These are phyloP conservation scores for Phytophthora quininea DNA, from an alignment of 352 stramenopile species.

Conservation along the genomic window DNA sequence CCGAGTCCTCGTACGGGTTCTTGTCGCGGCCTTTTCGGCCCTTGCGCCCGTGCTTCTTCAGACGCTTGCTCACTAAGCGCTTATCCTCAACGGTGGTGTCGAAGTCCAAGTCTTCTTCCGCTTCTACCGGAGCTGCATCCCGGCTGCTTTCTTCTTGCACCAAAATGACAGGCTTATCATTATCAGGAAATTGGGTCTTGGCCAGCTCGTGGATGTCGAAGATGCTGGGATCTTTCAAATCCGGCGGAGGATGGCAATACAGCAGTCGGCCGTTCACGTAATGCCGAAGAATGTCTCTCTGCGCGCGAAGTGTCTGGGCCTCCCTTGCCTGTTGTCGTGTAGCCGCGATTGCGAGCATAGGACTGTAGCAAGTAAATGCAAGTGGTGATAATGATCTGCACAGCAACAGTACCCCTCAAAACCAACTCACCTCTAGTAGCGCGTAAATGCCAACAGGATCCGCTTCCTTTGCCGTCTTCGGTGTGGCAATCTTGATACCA, in stretches of 20 bases:
- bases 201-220: slow-evolving; percentile 84
- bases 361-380: slow-evolving; percentile 36
- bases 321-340: slow-evolving; percentile 94
- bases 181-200: slow-evolving; percentile 60
- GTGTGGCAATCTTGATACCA: slow-evolving; percentile 91
- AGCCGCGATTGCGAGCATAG: slow-evolving; percentile 88
- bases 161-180: slow-evolving; percentile 26
- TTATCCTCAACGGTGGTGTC: slow-evolving; percentile 80
- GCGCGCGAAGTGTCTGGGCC: slow-evolving; percentile 95
- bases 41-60: slow-evolving; percentile 97
- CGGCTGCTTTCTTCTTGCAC: slow-evolving; percentile 21
- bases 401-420: background rate
- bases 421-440: slow-evolving; percentile 61
- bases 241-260: slow-evolving; percentile 96
- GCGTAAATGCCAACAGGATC: slow-evolving; percentile 82
- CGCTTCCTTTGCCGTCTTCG: slow-evolving; percentile 72
- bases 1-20: slow-evolving; percentile 95
- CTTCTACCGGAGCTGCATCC: background rate
- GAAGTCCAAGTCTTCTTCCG: slow-evolving; percentile 63
- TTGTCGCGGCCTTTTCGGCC: slow-evolving; percentile 95
- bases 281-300: slow-evolving; percentile 96
- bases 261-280: slow-evolving; percentile 98
- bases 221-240: slow-evolving; percentile 51
- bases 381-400: too few relatives aligned
- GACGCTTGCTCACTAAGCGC: slow-evolving; percentile 68